These are phyloP conservation scores for Solanum rostratum DNA, from an alignment of 257 asterid genomes.

Conservation along the genomic window DNA sequence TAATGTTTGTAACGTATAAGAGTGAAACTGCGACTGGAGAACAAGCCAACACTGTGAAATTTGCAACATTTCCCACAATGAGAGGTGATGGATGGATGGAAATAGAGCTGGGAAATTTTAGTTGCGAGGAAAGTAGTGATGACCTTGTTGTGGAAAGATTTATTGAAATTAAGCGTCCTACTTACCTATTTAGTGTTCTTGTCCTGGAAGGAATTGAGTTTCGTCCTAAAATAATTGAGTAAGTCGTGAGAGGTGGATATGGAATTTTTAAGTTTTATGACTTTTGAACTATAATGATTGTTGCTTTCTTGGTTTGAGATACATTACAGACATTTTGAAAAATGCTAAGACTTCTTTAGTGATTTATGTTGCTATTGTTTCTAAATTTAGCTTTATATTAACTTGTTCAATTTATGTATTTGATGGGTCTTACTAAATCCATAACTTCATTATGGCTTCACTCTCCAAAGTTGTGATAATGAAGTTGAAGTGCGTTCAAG, in stretches of 20 bases:
- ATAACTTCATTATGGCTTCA: background rate
- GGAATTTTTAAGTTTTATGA: background rate
- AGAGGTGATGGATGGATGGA: conserved; percentile 56
- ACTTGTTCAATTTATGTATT: background rate
- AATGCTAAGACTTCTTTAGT: background rate
- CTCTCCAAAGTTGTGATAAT: background rate
- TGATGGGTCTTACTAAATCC: background rate
- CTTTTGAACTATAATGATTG: background rate
- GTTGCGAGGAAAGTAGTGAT: background rate
- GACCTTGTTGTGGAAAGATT: background rate
- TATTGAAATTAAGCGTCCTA: too few relatives aligned
- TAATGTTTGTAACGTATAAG: conserved; percentile 7
- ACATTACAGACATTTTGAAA: background rate
- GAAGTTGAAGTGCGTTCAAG: conserved; percentile 12
- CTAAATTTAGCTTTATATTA: background rate
- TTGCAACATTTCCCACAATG: background rate
- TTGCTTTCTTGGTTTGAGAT: background rate
- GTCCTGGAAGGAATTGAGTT: background rate
- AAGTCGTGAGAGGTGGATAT: background rate
- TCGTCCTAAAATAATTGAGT: background rate
- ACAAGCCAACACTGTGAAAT: background rate
- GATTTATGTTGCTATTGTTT: background rate
- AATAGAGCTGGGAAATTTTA: conserved; percentile 22
- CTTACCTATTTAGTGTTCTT: too few relatives aligned
- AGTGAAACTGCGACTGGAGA: background rate